Evolutionary conservation across 2,329 filamentous ascomycete species (phyloP).

Genomic region (Alternaria triticimaculans): DNA sequence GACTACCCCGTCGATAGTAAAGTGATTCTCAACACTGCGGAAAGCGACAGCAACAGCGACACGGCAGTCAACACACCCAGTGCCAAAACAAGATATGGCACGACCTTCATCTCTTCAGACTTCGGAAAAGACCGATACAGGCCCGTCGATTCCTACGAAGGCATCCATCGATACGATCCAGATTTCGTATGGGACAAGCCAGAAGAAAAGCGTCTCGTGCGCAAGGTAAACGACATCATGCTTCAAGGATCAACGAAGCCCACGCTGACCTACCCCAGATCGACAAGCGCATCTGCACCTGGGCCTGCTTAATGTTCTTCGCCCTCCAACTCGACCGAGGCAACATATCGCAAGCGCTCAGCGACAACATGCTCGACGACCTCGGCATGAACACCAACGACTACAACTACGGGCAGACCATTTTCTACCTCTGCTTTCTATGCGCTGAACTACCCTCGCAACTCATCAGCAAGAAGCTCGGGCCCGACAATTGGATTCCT

Average conservation of each 20-base stretch:
- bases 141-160: conserved; percentile 65
- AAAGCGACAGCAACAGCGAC: conserved; percentile 28
- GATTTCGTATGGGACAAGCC: conserved; percentile 61
- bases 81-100: conserved; percentile 24
- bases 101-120: conserved; percentile 47
- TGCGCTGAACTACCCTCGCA: conserved; percentile 56
- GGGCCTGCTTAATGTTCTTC: conserved; percentile 63
- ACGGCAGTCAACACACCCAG: conserved; percentile 14
- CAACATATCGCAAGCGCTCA: conserved; percentile 52
- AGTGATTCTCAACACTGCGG: conserved; percentile 21
- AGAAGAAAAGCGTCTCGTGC: conserved; percentile 63
- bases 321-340: conserved; percentile 59
- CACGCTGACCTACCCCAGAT: conserved; percentile 45
- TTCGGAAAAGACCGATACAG: conserved; percentile 52
- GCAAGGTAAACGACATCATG: conserved; percentile 52
- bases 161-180: conserved; percentile 65
- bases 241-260: background rate
- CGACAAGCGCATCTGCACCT: conserved; percentile 59
- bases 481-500: conserved; percentile 55
- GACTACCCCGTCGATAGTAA: conserved; percentile 25
- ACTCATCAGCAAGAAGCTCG: conserved; percentile 55
- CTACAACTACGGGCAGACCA: conserved; percentile 51
- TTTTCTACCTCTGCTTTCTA: conserved; percentile 86
- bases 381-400: conserved; percentile 46
- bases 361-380: conserved; percentile 45